phyloP scores from a whole-genome alignment of 2,329 filamentous ascomycete genomes.

The Thielaviopsis populi region DNA sequence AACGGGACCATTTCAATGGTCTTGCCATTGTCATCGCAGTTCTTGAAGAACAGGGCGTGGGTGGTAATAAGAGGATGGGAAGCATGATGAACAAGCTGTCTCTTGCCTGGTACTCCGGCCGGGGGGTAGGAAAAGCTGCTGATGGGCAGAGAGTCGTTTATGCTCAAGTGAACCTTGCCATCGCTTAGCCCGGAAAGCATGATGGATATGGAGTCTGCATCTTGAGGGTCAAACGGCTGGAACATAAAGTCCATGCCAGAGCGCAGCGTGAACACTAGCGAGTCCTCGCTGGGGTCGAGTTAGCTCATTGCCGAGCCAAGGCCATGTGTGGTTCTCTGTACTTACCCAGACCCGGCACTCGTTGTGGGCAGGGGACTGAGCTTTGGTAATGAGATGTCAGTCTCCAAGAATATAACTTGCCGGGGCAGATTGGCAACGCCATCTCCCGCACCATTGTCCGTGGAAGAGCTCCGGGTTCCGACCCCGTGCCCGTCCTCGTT shows the following conservation, averaged over 20 bases:
- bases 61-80: constrained; percentile 63
- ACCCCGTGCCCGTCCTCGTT: not conserved
- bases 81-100: constrained; percentile 42
- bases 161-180: constrained; percentile 59
- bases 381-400: constrained; percentile 61
- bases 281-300: constrained; percentile 30
- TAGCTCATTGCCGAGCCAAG: not conserved
- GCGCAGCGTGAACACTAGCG: constrained; percentile 53
- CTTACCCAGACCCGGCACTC: constrained; percentile 48
- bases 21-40: constrained; percentile 23
- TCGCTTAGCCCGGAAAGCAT: constrained; percentile 60
- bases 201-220: constrained; percentile 63
- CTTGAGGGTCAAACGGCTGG: constrained; percentile 43
- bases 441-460: not conserved
- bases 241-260: constrained; percentile 57
- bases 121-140: constrained; percentile 44
- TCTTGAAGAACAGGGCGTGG: constrained; percentile 51
- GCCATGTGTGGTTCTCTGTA: constrained; percentile 13
- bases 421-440: constrained; percentile 44
- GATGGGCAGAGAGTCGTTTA: constrained; percentile 74
- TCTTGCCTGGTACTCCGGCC: constrained; percentile 18
- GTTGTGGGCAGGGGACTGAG: constrained; percentile 51
- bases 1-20: constrained; percentile 53
- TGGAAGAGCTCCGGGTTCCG: constrained; percentile 14
- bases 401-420: constrained; percentile 59